Base-by-base conservation (phyloP, 2,329 filamentous ascomycete species). In the Pseudofabraea citricarpa region DNA sequence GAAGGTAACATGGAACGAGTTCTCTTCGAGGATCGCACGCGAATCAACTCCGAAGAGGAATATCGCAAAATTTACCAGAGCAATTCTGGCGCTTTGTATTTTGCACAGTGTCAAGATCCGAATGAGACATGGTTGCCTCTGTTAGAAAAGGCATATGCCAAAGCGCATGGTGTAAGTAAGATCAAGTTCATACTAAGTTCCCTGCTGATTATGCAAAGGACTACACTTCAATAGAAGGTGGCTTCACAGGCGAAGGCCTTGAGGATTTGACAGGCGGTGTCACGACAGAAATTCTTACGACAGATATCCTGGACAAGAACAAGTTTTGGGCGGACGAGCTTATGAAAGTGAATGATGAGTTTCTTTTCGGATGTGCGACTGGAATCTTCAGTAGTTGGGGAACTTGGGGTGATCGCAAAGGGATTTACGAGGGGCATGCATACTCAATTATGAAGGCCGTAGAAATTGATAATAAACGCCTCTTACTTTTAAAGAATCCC, bases 121-220 rank as follows among this genome's bases (percentile, higher is more conserved):
- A 88, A 89, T 57, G 87, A 91, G 62, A 91, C 86, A 0, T 93
- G 87, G 87, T 71, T 91, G 5, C 85, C 87, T 0, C 66, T 93
- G 19, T 69, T 90, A 2, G 86, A 91, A 57, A 91, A 91, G 63
- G 87, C 87, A 1, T 91, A 87, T 58, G 87, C 87, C 16, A 93
- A 93, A 62, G 85, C 85, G 0, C 87, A 93, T 54, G 87, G 86
- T 2, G 54, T 51, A 44, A 36, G 32, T 31, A 31, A 10, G 16
- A 31, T 7, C 9, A 31, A n/a, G 9, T 12, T 6, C 16, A 31
- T 31, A 15, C 35, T 40, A 10, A 18, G 31, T 24, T 16, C 4
- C 8, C 4, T 0, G 26, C 4, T n/a, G 5, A 10, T 24, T 13
- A 36, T 35, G 26, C 18, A 39, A 40, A 45, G 52, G 87, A 93